Evolutionary conservation across 2,329 filamentous ascomycete genomes (phyloP), one percentile per base, ranked within the genome.

Genomic region (Davidsoniella virescens): DNA sequence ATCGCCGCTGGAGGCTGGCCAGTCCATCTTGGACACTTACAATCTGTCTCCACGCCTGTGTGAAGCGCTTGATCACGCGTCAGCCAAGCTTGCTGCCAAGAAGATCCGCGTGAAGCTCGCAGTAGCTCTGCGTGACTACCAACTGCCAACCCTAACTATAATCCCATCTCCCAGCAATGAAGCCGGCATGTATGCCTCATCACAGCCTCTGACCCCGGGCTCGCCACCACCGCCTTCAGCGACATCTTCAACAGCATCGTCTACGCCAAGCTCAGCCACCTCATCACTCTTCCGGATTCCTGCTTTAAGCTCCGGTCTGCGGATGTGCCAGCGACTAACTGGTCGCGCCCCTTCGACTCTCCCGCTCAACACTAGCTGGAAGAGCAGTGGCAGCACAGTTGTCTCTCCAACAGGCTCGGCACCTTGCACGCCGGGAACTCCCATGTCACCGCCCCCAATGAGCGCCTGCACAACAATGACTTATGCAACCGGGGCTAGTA

Each of bases 1-100:
- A 1, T 71, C 75, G 46, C 77, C 78, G 12, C 69, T 82, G 51
- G 78, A 80, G 66, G 76, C 77, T 25, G 76, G 76, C 16, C 65
- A 66, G 40, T 80, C 76, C 17, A 65, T 80, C 50, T 70, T 78
- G 53, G 73, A 79, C 56, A 65, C 67, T 33, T 69, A 76, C 55
- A 70, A 72, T 52, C 67, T 81, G n/a, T 76, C 77, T 2, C 62
- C 68, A n/a, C 65, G 69, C 41, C 60, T 80, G 50, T 68, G 63
- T 9, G 66, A 68, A 4, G 75, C 75, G 23, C 68, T 82, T 26
- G 75, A 79, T 52, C 76, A 78, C 56, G 67, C 70, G 12, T 78
- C 78, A 0, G 67, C 65, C 54, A 67, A 71, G 17, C 67, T 82
- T 18, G 70, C 73, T 10, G 67, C 68, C 47, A 79, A 77, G 59